Evolutionary conservation across 768 basidiomycete species (phyloP), one percentile per base, ranked within the genome.

Genomic region (Nidularia sp.): DNA sequence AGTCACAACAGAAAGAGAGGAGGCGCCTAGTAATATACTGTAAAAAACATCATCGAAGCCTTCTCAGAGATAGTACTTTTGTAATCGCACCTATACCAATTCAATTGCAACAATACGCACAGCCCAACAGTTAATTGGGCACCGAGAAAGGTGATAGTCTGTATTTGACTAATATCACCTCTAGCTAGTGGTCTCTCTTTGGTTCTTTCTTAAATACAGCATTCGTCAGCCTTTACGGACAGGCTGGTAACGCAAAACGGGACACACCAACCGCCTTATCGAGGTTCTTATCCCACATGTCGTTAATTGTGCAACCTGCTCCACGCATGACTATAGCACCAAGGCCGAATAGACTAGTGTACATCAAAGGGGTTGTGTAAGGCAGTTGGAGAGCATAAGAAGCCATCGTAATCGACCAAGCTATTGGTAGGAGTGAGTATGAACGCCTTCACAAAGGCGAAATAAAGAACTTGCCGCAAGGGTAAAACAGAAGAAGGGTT

Each of bases 391-490:
- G 70, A 8, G 90, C 86, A 60, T 94, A 95, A 2, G 91, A 85
- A 0, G 93, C 93, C 90, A 99, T 96, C 5, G 93, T 91, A 62
- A 99, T 97, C 7, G 93, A 93, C 97, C 97, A 99, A 6, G 94
- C 97, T 99, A 58, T 9, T 31, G 18, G 9, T 39, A 9, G n/a
- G 33, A 51, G 39, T 48, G 9, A 13, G 33, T 49, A 50, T 49
- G 36, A 49, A 42, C 45, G 34, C n/a, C 9, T n/a, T 31, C 43
- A n/a, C 5, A 42, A 12, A 15, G 10, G 29, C 44, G 51, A 34
- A 15, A 22, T 46, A 49, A 31, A 42, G 4, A 47, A 82, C 86
- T 60, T 51, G 97, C 96, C 82, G 67, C 97, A 98, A 1, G 97
- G 97, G 72, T 93, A 95, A 65, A 88, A 96, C 12, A 99, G 76